Percentiles rank a stretch among this genome's conserved stretches.
These are phyloP conservation scores for Chiua virens DNA, from an alignment of 768 basidiomycete genomes.

Conservation along the genomic window DNA sequence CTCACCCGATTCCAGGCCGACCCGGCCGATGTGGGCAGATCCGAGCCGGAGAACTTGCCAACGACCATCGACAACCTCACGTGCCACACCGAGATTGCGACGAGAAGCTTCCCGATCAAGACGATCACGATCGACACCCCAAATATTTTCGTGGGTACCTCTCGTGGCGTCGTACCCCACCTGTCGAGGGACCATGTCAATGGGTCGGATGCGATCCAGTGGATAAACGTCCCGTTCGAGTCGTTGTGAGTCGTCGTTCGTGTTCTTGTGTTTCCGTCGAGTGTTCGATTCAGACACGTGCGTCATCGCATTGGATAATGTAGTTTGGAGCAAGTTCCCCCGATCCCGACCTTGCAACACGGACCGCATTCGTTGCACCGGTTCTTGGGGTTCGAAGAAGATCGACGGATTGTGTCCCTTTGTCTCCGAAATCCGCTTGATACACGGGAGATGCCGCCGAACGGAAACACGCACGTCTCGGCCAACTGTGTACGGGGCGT, in stretches of 20 bases:
- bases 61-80: not conserved
- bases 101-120: no score
- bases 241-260: conserved; percentile 60
- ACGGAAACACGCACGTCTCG: conserved; percentile 56
- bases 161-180: conserved; percentile 75
- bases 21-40: no score
- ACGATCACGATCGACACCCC: conserved; percentile 56
- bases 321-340: conserved; percentile 67
- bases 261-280: no score
- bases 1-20: conserved; percentile 9
- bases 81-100: no score
- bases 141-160: conserved; percentile 58
- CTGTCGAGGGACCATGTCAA: conserved; percentile 62
- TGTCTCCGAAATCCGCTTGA: conserved; percentile 67
- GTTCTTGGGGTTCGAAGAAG: conserved; percentile 56
- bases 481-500: conserved; percentile 68
- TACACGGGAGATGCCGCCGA: conserved; percentile 68
- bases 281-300: no score
- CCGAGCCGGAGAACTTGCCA: no score
- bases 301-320: not conserved
- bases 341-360: conserved; percentile 59
- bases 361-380: conserved; percentile 58
- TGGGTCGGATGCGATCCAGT: conserved; percentile 49
- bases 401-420: conserved; percentile 54
- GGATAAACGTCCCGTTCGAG: conserved; percentile 76